These are phyloP conservation scores for Puccinia horiana DNA, from an alignment of 1,284 basidiomycete species.

Conservation along the genomic window DNA sequence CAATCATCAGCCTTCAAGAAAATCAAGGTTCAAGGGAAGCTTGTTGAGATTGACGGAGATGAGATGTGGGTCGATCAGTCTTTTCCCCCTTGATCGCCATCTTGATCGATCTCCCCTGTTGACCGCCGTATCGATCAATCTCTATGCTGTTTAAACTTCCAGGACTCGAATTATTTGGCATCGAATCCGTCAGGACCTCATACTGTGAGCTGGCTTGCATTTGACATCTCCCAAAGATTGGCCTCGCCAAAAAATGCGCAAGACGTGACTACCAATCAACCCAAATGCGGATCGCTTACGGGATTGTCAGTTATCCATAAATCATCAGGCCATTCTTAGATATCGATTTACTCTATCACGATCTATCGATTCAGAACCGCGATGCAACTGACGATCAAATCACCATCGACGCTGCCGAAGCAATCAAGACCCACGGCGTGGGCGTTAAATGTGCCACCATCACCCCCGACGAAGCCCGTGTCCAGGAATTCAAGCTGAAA, in stretches of 20 bases:
- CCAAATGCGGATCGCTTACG: not conserved
- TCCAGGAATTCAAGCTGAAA: constrained; percentile 85
- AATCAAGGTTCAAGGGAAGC: constrained; percentile 58
- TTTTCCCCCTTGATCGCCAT: not conserved
- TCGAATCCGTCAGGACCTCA: constrained; percentile 41
- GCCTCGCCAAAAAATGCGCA: not conserved
- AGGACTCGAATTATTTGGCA: constrained; percentile 49
- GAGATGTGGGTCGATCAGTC: constrained; percentile 55
- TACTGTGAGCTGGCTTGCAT: constrained; percentile 10
- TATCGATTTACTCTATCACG: constrained; percentile 59
- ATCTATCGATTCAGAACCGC: constrained; percentile 52
- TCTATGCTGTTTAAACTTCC: not conserved
- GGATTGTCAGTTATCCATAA: not conserved
- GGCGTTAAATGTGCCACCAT: constrained; percentile 81
- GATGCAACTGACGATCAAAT: constrained; percentile 82
- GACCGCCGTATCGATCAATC: not conserved
- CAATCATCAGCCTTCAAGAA: constrained; percentile 39
- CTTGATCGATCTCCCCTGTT: not conserved
- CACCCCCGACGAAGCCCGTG: constrained; percentile 78
- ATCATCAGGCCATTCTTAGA: constrained; percentile 56
- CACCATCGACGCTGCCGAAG: constrained; percentile 88
- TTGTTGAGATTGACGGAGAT: constrained; percentile 59
- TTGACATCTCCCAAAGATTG: not conserved
- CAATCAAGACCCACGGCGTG: constrained; percentile 61
- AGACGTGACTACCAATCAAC: not conserved